These are phyloP conservation scores for Cladochytrium tenue DNA, from an alignment of 371 early-diverging fungal species.

Conservation along the genomic window DNA sequence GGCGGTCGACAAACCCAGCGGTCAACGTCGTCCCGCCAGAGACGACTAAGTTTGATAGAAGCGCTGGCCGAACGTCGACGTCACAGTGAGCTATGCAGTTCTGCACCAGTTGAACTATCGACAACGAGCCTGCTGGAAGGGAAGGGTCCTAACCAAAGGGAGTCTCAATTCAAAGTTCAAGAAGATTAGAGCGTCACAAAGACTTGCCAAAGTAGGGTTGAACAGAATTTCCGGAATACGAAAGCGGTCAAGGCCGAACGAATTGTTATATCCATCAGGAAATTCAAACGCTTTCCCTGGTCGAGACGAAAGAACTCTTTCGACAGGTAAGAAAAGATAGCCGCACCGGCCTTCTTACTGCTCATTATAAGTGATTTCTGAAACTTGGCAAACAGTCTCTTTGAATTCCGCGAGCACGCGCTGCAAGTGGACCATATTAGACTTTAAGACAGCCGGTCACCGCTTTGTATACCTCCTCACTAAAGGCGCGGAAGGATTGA, in stretches of 20 bases:
- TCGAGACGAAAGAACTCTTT: slow-evolving; percentile 12
- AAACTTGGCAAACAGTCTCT: slow-evolving; percentile 86
- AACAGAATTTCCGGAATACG: slow-evolving; percentile 86
- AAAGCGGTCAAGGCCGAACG: slow-evolving; percentile 82
- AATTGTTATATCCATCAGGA: slow-evolving; percentile 87
- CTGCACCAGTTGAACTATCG: no score
- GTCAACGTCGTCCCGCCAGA: slow-evolving; percentile 89
- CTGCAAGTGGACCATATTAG: slow-evolving; percentile 9
- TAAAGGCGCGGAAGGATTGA: background rate
- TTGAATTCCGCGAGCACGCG: slow-evolving; percentile 83
- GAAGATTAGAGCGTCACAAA: no score
- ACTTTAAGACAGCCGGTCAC: no score
- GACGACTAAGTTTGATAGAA: slow-evolving; percentile 79
- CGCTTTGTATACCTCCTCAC: slow-evolving; percentile 24
- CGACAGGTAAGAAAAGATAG: slow-evolving; percentile 1
- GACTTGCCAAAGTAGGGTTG: slow-evolving; percentile 58
- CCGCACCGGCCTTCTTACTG: slow-evolving; percentile 46
- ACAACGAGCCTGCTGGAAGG: no score
- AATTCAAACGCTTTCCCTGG: slow-evolving; percentile 82
- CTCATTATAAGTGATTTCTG: slow-evolving; percentile 71
- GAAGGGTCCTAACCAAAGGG: no score
- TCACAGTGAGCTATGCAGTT: slow-evolving; percentile 65
- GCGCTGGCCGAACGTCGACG: slow-evolving; percentile 79
- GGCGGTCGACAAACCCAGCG: slow-evolving; percentile 84
- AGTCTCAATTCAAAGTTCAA: no score